Evolutionary conservation across 2,329 filamentous ascomycete species (phyloP).

Genomic region (Davidsoniella eucalypti): DNA sequence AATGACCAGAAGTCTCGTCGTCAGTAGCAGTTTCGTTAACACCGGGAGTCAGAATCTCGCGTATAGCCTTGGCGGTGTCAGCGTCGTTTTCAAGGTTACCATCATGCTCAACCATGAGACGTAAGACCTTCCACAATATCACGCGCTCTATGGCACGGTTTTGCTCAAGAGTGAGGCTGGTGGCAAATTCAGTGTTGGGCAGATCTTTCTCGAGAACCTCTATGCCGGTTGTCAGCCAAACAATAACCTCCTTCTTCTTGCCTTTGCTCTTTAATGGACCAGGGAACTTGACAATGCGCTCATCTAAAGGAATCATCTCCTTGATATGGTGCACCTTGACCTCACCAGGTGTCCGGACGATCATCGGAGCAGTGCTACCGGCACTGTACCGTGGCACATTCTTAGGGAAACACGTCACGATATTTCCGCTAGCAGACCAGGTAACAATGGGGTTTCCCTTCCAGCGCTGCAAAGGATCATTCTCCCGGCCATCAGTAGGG

Average conservation of each 20-base stretch:
- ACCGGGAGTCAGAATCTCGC: constrained; percentile 53
- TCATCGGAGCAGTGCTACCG: constrained; percentile 54
- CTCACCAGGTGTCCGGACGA: constrained; percentile 69
- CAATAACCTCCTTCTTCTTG: constrained; percentile 84
- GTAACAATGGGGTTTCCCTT: constrained; percentile 72
- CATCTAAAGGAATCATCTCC: constrained; percentile 53
- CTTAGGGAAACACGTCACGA: constrained; percentile 77
- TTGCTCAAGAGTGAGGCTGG: constrained; percentile 38
- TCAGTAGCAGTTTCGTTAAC: background rate
- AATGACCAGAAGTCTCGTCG: background rate
- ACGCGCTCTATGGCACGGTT: constrained; percentile 66
- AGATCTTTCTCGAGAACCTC: constrained; percentile 48
- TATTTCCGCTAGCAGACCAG: constrained; percentile 73
- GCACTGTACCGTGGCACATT: constrained; percentile 74
- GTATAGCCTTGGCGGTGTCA: constrained; percentile 56
- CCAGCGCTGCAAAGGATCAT: constrained; percentile 77
- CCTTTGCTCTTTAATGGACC: constrained; percentile 77
- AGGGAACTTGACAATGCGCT: constrained; percentile 66
- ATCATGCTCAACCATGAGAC: constrained; percentile 71
- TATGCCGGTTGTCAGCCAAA: constrained; percentile 68
- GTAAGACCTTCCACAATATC: constrained; percentile 74
- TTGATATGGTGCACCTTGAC: constrained; percentile 63
- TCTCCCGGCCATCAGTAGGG: constrained; percentile 48
- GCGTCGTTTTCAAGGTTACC: constrained; percentile 60
- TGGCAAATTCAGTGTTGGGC: constrained; percentile 32